phyloP scores from a whole-genome alignment of 371 early-diverging fungal genomes.

The Actinomortierella wolfii region DNA sequence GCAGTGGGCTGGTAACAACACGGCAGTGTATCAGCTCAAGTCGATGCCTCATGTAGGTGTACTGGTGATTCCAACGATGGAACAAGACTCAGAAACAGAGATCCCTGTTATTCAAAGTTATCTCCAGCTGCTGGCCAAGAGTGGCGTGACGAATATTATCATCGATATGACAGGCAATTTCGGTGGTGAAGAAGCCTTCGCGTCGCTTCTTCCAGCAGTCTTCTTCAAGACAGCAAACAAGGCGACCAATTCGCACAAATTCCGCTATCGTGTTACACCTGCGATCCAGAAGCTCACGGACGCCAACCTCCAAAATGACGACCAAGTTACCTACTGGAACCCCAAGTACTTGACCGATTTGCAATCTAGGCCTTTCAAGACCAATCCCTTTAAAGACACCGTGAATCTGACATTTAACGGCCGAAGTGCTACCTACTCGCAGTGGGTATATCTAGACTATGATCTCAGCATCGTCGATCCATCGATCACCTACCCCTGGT shows the following conservation, averaged over 20 bases:
- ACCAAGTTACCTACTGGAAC: background rate
- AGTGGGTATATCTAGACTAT: slow-evolving; percentile 9
- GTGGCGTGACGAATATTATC: slow-evolving; percentile 16
- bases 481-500: slow-evolving; percentile 12
- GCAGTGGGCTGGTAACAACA: slow-evolving; percentile 9
- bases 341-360: background rate
- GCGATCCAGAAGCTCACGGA: background rate
- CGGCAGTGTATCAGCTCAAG: slow-evolving; percentile 29
- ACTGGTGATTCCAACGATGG: slow-evolving; percentile 16
- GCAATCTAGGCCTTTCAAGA: slow-evolving; percentile 5
- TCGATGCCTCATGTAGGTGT: slow-evolving; percentile 13
- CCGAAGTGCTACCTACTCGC: slow-evolving; percentile 11
- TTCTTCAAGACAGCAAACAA: slow-evolving; percentile 20
- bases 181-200: slow-evolving; percentile 12
- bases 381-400: background rate
- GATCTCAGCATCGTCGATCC: background rate
- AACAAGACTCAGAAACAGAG: background rate
- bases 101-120: background rate
- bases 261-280: slow-evolving; percentile 9
- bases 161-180: slow-evolving; percentile 20
- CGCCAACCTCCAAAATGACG: slow-evolving; percentile 4
- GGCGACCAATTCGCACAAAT: background rate
- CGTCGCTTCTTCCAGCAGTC: slow-evolving; percentile 1
- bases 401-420: slow-evolving; percentile 6
- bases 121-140: slow-evolving; percentile 5